Conservation (phyloP, 179 eudicot species). For the Silene noctiflora region DNA sequence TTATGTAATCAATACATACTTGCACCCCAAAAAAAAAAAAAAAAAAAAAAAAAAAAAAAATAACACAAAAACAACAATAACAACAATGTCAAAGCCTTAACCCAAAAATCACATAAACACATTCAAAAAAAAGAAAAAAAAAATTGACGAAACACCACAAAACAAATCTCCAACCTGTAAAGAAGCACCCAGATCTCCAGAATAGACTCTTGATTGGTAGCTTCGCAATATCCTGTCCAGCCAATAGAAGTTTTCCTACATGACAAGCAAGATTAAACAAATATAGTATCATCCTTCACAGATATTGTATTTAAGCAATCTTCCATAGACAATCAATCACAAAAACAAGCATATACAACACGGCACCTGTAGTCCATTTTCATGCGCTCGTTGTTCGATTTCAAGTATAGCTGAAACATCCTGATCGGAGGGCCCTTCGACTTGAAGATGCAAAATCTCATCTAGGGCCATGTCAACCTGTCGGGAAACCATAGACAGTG, state of each 20-base stretch:
- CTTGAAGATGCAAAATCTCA: slow-evolving; percentile 68
- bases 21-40: background rate
- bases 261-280: slow-evolving; percentile 1
- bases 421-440: slow-evolving; percentile 73
- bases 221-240: slow-evolving; percentile 71
- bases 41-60: no score
- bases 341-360: background rate
- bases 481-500: slow-evolving; percentile 6
- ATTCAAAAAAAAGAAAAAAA: no score
- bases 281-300: background rate
- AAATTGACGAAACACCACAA: no score
- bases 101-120: no score
- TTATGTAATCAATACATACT: background rate
- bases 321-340: slow-evolving; percentile 1
- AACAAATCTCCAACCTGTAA: slow-evolving; percentile 50
- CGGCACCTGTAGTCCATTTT: slow-evolving; percentile 80
- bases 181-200: slow-evolving; percentile 63
- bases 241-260: slow-evolving; percentile 77
- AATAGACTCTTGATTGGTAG: slow-evolving; percentile 76
- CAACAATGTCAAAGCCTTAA: no score
- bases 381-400: slow-evolving; percentile 91
- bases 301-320: background rate
- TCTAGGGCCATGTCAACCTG: slow-evolving; percentile 82
- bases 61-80: no score
- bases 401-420: slow-evolving; percentile 76